These are phyloP conservation scores for Backusella psychrophila DNA, from an alignment of 192 early-diverging fungal genomes.

Conservation along the genomic window DNA sequence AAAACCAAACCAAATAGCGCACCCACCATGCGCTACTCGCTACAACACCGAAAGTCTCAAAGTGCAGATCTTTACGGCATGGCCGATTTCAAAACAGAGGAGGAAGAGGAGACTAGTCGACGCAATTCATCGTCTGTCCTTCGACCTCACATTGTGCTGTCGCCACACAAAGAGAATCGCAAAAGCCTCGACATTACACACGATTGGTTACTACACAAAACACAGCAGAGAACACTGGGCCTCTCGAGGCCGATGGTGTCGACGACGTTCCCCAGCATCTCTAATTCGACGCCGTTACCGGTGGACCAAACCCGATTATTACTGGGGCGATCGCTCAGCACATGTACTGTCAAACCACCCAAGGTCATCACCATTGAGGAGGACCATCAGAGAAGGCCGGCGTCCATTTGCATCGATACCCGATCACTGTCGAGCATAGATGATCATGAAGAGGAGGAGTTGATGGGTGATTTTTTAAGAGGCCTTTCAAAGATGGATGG, in stretches of 20 bases:
- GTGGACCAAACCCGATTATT: background rate
- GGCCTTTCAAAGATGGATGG: constrained; percentile 32
- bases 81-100: background rate
- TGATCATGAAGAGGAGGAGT: constrained; percentile 15
- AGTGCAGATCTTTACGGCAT: constrained; percentile 26
- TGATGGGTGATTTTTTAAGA: constrained; percentile 37
- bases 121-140: constrained; percentile 4
- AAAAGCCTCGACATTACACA: constrained; percentile 1
- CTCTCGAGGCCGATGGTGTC: constrained; percentile 28
- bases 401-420: constrained; percentile 19
- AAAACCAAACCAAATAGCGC: background rate
- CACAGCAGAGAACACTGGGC: background rate
- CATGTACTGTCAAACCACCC: background rate
- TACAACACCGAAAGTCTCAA: constrained; percentile 30
- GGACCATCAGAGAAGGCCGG: constrained; percentile 13
- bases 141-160: constrained; percentile 23
- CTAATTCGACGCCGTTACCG: constrained; percentile 19
- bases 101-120: background rate
- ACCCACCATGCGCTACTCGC: background rate
- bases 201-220: constrained; percentile 15
- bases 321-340: constrained; percentile 12
- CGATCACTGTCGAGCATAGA: constrained; percentile 8
- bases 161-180: constrained; percentile 1
- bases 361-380: constrained; percentile 10
- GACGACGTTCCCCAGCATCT: constrained; percentile 28